Evolutionary conservation across 1,284 basidiomycete genomes (phyloP).

Genomic region (Trichosporon faecale): DNA sequence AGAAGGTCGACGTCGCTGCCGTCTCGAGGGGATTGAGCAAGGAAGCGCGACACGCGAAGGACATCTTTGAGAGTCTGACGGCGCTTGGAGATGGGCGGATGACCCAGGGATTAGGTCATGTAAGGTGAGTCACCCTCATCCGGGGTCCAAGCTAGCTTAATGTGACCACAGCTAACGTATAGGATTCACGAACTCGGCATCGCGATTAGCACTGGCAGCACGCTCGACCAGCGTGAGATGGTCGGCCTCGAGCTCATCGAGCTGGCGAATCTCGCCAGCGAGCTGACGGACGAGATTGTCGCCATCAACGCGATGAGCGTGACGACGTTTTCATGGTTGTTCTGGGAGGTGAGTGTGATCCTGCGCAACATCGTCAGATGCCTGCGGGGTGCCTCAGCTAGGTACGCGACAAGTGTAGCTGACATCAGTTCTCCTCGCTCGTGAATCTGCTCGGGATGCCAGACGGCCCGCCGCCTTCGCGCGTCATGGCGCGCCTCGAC

Average conservation of each 20-base stretch:
- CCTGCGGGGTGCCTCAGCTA: neutral
- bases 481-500: conserved; percentile 34
- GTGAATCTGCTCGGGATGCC: conserved; percentile 33
- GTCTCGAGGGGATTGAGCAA: conserved; percentile 37
- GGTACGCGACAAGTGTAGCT: neutral
- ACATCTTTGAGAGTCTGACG: conserved; percentile 46
- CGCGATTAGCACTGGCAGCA: conserved; percentile 38
- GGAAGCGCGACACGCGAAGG: conserved; percentile 38
- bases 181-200: conserved; percentile 47
- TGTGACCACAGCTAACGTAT: conserved; percentile 7
- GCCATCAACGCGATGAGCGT: conserved; percentile 44
- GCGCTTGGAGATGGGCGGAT: conserved; percentile 38
- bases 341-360: conserved; percentile 40
- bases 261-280: conserved; percentile 43
- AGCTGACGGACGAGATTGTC: conserved; percentile 42
- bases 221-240: conserved; percentile 37
- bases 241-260: conserved; percentile 38
- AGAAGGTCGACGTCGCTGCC: conserved; percentile 31
- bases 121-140: conserved; percentile 32
- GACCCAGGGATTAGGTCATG: conserved; percentile 36
- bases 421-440: conserved; percentile 35
- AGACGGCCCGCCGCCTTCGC: conserved; percentile 3
- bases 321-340: conserved; percentile 45
- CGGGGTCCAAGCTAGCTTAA: neutral
- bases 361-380: too few species aligned